Base-by-base conservation (phyloP, 1,284 basidiomycete species). In the Kalmanozyma brasiliensis region DNA sequence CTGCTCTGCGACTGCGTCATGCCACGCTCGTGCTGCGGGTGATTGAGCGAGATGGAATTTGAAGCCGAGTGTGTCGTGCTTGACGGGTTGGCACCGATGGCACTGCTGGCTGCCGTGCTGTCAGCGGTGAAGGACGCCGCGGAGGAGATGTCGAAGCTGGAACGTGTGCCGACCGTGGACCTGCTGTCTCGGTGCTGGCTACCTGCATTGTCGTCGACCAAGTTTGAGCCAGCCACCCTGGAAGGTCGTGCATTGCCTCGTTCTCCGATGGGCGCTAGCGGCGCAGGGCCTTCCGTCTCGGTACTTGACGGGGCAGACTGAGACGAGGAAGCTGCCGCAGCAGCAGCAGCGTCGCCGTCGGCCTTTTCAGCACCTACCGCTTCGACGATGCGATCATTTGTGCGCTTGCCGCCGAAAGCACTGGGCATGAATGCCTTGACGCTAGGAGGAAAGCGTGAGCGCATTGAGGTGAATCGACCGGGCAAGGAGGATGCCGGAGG, bases 361-460 rank as follows among this genome's bases (percentile, higher is more conserved):
- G 55, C 66, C 40, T 65, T 66, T 42, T 77, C 73, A 17, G 69
- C 66, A 29, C 72, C 72, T 6, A 72, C 72, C 4, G 66, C 76
- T 37, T 79, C 77, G 37, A 66, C 67, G 49, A 79, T 79, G 23
- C 76, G 56, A 33, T 79, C 77, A 36, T 55, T 77, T 48, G 77
- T 64, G 30, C 76, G 60, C 61, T 79, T 79, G 26, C 72, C 74
- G 23, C 76, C 74, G 33, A 79, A 77, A 23, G 77, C 77, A 20
- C 66, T 70, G 19, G 76, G 76, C 73, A 77, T 79, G 55, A 79
- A 79, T 2, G 76, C 74, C 49, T 78, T 78, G 55, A 78, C 76
- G 65, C 68, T 74, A 17, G 77, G 77, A 30, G 77, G 76, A 38
- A 79, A 71, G 11, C 77, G 63, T 1, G 77, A 79, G 24, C 77